Conservation (phyloP, 1,284 basidiomycete species). For the Papiliotrema flavescens region DNA sequence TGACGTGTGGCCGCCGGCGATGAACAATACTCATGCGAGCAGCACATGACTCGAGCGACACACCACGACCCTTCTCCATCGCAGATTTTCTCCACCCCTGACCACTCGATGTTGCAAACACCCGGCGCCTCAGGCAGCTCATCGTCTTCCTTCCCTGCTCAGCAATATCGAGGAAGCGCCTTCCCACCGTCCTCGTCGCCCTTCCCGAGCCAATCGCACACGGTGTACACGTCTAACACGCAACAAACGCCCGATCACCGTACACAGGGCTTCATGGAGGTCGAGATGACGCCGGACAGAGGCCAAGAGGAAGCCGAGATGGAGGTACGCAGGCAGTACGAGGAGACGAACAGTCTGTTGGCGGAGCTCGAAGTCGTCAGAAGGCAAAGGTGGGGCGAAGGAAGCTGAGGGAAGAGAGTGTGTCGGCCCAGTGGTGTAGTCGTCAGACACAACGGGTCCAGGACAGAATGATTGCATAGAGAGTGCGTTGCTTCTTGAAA, state of each 20-base stretch:
- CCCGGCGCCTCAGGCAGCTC: background rate
- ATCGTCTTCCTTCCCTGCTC: background rate
- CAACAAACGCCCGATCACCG: background rate
- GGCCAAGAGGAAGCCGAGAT: slow-evolving; percentile 6
- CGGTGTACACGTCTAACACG: background rate
- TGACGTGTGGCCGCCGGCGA: background rate
- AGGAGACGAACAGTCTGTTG: slow-evolving; percentile 42
- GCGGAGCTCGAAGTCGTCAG: slow-evolving; percentile 40
- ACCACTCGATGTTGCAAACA: background rate
- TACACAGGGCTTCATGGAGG: slow-evolving; percentile 12
- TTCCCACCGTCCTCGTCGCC: slow-evolving; percentile 5
- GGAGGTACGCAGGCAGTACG: slow-evolving; percentile 32
- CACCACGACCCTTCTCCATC: background rate
- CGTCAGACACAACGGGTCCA: no score
- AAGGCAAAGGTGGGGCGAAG: slow-evolving; percentile 25
- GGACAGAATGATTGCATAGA: no score
- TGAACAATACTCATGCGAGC: background rate
- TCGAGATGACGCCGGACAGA: background rate
- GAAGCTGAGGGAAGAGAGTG: no score
- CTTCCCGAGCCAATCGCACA: background rate
- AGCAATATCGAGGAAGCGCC: background rate
- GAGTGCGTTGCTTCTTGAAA: no score
- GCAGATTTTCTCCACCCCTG: background rate
- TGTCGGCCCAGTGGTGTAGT: no score
- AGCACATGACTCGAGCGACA: slow-evolving; percentile 2